Percentiles rank a stretch among this genome's conserved stretches.
Evolutionary conservation across 2,329 filamentous ascomycete species (phyloP).

Genomic region (Penicillium italicum): DNA sequence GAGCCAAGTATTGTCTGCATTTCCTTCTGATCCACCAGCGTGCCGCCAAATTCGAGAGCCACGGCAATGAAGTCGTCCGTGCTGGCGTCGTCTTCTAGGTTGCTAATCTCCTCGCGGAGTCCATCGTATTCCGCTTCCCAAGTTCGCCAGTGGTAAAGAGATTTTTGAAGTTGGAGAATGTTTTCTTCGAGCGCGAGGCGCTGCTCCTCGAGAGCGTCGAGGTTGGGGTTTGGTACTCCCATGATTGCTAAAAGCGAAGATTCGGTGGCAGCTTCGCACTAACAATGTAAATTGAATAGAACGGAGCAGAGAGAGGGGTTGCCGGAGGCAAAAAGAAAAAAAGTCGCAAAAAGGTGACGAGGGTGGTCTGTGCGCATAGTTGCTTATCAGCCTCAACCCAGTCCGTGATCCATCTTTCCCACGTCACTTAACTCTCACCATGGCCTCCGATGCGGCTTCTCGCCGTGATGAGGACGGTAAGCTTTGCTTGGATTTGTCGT

Average conservation of each 20-base stretch:
- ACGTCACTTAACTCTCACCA: conserved; percentile 8
- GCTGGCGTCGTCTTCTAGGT: conserved; percentile 48
- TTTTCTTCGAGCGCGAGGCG: conserved; percentile 71
- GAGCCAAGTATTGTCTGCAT: conserved; percentile 53
- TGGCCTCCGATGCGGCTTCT: conserved; percentile 30
- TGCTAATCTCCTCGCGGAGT: conserved; percentile 74
- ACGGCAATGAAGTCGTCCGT: conserved; percentile 53
- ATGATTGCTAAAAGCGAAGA: conserved; percentile 15
- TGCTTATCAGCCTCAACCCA: conserved; percentile 11
- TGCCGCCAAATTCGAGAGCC: conserved; percentile 45
- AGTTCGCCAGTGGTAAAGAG: conserved; percentile 81
- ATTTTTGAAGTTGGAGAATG: conserved; percentile 67
- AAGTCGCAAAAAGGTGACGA: conserved; percentile 8
- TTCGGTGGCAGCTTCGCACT: background rate
- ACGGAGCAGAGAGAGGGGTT: background rate
- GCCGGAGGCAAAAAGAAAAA: conserved; percentile 9
- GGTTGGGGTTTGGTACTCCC: conserved; percentile 46
- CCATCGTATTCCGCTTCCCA: conserved; percentile 91
- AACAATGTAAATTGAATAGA: background rate
- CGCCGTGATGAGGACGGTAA: conserved; percentile 45
- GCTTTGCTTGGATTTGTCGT: background rate
- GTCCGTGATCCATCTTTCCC: conserved; percentile 4
- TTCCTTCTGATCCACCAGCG: conserved; percentile 49
- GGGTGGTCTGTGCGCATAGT: conserved; percentile 24
- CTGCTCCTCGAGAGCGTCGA: conserved; percentile 70